Evolutionary conservation across 73 alveolate species (phyloP).

Genomic region (Paraurostyla sp.): DNA sequence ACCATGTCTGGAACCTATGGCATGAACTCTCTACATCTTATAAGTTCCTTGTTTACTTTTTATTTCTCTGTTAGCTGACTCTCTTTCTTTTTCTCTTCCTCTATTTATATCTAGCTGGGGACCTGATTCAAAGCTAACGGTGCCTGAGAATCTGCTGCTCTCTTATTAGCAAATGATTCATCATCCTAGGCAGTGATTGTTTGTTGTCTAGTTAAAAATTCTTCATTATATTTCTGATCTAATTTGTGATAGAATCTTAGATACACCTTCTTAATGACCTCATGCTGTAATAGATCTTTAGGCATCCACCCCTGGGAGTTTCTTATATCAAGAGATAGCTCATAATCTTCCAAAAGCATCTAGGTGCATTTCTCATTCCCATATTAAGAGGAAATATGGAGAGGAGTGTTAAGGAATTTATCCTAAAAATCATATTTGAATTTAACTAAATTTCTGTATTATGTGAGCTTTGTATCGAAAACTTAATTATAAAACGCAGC

Average conservation of each 20-base stretch:
- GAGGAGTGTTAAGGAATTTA: slow-evolving; percentile 45
- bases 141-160: no score
- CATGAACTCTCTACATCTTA: background rate
- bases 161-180: no score
- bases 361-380: slow-evolving; percentile 47
- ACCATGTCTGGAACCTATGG: slow-evolving; percentile 53
- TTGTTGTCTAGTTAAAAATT: no score
- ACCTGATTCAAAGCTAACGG: no score
- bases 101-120: no score
- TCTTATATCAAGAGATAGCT: slow-evolving; percentile 1
- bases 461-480: slow-evolving; percentile 7
- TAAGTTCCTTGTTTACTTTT: background rate
- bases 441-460: background rate
- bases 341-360: slow-evolving; percentile 10
- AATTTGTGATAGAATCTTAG: background rate
- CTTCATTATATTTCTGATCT: no score
- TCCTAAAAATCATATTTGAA: slow-evolving; percentile 42
- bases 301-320: slow-evolving; percentile 64
- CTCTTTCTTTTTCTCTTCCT: background rate
- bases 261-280: background rate
- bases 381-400: slow-evolving; percentile 48
- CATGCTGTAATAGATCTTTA: slow-evolving; percentile 57
- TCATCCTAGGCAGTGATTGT: no score
- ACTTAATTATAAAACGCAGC: background rate
- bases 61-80: background rate